These are phyloP conservation scores for Wickerhamia fluorescens DNA, from an alignment of 805 yeast genomes.

Conservation along the genomic window DNA sequence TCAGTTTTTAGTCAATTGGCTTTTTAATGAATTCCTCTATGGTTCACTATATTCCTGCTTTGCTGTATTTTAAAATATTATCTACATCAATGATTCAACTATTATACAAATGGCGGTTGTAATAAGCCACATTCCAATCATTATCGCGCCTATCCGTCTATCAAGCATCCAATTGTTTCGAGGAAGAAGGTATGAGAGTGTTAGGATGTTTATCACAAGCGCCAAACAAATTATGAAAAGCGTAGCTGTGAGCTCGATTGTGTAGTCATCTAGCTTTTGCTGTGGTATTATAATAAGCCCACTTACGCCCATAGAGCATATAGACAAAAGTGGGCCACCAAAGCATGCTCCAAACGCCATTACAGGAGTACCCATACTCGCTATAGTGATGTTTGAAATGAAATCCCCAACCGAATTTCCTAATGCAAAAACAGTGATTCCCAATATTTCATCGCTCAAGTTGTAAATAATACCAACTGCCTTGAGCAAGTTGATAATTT, in stretches of 20 bases:
- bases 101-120: slow-evolving; percentile 19
- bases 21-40: too few species aligned
- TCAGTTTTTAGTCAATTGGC: too few species aligned
- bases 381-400: slow-evolving; percentile 74
- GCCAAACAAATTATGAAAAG: slow-evolving; percentile 14
- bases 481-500: slow-evolving; percentile 58
- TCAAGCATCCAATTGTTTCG: slow-evolving; percentile 26
- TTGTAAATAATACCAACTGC: slow-evolving; percentile 52
- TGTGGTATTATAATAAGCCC: slow-evolving; percentile 35
- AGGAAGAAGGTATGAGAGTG: slow-evolving; percentile 15
- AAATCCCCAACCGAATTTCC: slow-evolving; percentile 93
- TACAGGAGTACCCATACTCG: slow-evolving; percentile 72
- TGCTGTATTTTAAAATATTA: too few species aligned
- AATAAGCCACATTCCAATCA: slow-evolving; percentile 25
- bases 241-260: slow-evolving; percentile 13
- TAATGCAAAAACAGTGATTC: slow-evolving; percentile 81
- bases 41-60: too few species aligned
- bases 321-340: slow-evolving; percentile 82
- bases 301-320: slow-evolving; percentile 76
- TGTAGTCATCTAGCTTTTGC: slow-evolving; percentile 8
- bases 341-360: slow-evolving; percentile 96
- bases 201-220: slow-evolving; percentile 14
- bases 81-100: slow-evolving; percentile 11
- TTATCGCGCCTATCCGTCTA: slow-evolving; percentile 22
- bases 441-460: slow-evolving; percentile 73